phyloP scores from a whole-genome alignment of 2,329 filamentous ascomycete species.

The Beauveria sp. region DNA sequence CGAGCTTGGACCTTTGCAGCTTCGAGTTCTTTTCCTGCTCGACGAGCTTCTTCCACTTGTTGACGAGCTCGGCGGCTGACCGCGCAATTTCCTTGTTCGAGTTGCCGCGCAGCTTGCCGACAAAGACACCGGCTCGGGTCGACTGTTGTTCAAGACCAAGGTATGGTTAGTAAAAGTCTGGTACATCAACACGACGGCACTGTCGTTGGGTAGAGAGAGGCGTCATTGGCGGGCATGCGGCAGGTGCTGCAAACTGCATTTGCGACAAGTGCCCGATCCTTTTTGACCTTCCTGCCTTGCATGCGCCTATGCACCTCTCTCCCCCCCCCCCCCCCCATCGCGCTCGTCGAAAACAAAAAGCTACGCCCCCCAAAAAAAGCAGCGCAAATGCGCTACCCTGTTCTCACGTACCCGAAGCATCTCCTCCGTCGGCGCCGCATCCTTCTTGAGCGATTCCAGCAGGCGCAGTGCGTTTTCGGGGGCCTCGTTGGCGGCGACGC shows the following conservation, averaged over 20 bases:
- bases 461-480: conserved; percentile 63
- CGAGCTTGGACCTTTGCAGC: conserved; percentile 31
- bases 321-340: background rate
- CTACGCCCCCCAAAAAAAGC: background rate
- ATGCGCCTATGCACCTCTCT: too few relatives aligned
- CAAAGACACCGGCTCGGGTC: conserved; percentile 84
- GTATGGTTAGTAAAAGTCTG: background rate
- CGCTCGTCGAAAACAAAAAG: background rate
- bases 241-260: background rate
- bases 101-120: conserved; percentile 74
- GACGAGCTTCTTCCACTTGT: conserved; percentile 78
- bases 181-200: background rate
- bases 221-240: background rate
- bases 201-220: background rate
- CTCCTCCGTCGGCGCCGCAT: conserved; percentile 79
- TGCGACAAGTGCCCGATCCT: background rate
- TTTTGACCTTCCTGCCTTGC: too few relatives aligned
- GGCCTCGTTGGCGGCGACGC: conserved; percentile 66
- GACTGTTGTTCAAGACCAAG: conserved; percentile 35
- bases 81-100: conserved; percentile 73
- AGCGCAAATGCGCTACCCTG: too few relatives aligned
- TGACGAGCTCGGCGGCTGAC: conserved; percentile 73
- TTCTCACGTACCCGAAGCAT: conserved; percentile 61
- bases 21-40: conserved; percentile 52
- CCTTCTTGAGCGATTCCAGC: conserved; percentile 70